phyloP scores from a whole-genome alignment of 2,329 filamentous ascomycete species.

The Botryotinia globosa region DNA sequence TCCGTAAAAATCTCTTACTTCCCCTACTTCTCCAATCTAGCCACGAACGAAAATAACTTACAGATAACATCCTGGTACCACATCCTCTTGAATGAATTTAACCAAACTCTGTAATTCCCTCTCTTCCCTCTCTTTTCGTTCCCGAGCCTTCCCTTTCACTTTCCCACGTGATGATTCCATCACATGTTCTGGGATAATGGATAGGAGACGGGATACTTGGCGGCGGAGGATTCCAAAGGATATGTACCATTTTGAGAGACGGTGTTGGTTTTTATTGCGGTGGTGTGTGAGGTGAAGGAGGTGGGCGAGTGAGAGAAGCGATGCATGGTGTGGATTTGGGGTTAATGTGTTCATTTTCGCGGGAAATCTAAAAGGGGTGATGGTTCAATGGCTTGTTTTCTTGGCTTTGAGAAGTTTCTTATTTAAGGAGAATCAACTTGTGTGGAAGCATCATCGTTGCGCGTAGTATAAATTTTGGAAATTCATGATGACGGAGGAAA shows the following conservation, averaged over 20 bases:
- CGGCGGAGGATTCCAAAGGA: conserved; percentile 69
- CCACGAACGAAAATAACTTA: conserved; percentile 43
- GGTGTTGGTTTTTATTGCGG: conserved; percentile 91
- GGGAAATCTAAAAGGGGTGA: too few species aligned
- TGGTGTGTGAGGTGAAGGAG: conserved; percentile 72
- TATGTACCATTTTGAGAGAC: conserved; percentile 77
- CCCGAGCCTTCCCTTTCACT: conserved; percentile 22
- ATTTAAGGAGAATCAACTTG: neutral
- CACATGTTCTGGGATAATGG: conserved; percentile 13
- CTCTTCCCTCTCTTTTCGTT: conserved; percentile 36
- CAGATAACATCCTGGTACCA: conserved; percentile 47
- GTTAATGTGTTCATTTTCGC: neutral
- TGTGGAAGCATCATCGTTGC: neutral
- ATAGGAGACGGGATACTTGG: conserved; percentile 54
- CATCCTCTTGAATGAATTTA: conserved; percentile 42
- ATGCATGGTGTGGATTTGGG: conserved; percentile 11
- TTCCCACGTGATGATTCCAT: conserved; percentile 16
- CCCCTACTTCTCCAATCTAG: neutral
- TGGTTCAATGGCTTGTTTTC: neutral
- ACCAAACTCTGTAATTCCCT: conserved; percentile 32
- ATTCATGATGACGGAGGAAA: neutral
- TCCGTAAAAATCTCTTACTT: neutral
- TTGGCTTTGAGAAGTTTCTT: neutral
- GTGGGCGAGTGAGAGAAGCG: conserved; percentile 41
- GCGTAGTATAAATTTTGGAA: neutral